Evolutionary conservation across 2,329 filamentous ascomycete genomes (phyloP), one percentile per base, ranked within the genome.

Genomic region (Lecanoromycetidae sp.): DNA sequence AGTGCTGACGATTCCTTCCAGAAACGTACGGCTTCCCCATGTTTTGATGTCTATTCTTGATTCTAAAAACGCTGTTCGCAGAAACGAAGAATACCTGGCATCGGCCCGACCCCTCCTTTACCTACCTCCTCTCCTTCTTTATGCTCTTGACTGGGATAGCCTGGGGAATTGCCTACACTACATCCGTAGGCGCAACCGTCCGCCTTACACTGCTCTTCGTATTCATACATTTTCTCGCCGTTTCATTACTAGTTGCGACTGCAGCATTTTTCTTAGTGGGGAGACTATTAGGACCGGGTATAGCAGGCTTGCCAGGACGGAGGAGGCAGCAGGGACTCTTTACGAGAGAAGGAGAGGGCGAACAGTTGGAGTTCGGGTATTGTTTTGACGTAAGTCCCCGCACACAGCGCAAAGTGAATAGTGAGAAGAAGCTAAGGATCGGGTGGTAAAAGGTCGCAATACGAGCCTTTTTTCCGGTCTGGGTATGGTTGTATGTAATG

Each of bases 161-260:
- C 44, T 74, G 79, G 79, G 78, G 77, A 2, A 75, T 96, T 33
- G 91, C 90, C 1, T 88, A 84, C 0, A 88, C 94, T 63, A 73
- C 78, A 39, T 91, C 98, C 60, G 91, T 96, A 44, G 88, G 96
- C 60, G 90, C 96, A 67, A 91, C 90, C 3, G 96, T 98, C 58
- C 82, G 91, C 0, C 76, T 98, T 9, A 98, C 96, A 78, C 71
- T 98, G 37, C 60, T 69, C 34, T 71, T 74, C 51, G 62, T 72
- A 15, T 68, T 72, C 50, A 56, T 75, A 22, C 79, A 83, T 60
- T 82, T 82, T 57, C 70, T 82, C 36, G 69, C 71, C 20, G 68
- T 72, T 6, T 79, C 76, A 3, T 65, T 82, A 5, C 53, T 78
- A 19, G 68, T 80, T 17, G 75, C 77, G 1, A 77, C 75, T 2